Evolutionary conservation across 2,329 filamentous ascomycete species (phyloP).

Genomic region (Nothopassalora personata): DNA sequence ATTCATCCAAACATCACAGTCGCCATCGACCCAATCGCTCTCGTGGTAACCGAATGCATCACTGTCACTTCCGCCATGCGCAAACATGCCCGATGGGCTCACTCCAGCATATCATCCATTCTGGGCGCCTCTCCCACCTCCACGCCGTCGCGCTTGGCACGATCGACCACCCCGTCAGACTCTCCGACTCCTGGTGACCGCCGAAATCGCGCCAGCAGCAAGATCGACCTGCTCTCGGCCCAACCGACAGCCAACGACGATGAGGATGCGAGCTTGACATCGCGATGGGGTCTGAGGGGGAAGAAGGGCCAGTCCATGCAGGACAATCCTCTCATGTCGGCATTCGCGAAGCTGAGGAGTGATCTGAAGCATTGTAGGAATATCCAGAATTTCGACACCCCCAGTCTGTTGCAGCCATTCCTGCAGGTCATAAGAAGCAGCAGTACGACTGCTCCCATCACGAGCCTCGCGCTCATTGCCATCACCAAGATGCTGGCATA

Average conservation of each 20-base stretch:
- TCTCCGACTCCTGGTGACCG: slow-evolving; percentile 16
- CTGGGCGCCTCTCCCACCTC: slow-evolving; percentile 51
- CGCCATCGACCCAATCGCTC: slow-evolving; percentile 37
- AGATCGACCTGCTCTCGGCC: slow-evolving; percentile 27
- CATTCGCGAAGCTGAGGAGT: slow-evolving; percentile 81
- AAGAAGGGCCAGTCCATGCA: slow-evolving; percentile 97
- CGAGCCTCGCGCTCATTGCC: slow-evolving; percentile 85
- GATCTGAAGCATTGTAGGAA: slow-evolving; percentile 85
- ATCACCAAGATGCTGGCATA: slow-evolving; percentile 97
- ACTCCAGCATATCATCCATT: slow-evolving; percentile 93
- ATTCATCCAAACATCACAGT: slow-evolving; percentile 22
- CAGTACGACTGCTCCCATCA: slow-evolving; percentile 92
- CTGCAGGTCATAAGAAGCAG: slow-evolving; percentile 94
- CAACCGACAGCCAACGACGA: slow-evolving; percentile 13
- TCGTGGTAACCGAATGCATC: slow-evolving; percentile 98
- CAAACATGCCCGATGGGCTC: slow-evolving; percentile 91
- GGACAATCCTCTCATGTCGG: slow-evolving; percentile 92
- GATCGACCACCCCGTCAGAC: slow-evolving; percentile 8
- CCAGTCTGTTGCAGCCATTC: slow-evolving; percentile 84
- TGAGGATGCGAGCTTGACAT: slow-evolving; percentile 54
- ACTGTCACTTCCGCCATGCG: slow-evolving; percentile 97
- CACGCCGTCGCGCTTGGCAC: not conserved
- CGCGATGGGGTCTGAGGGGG: slow-evolving; percentile 86
- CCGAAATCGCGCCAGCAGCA: slow-evolving; percentile 26
- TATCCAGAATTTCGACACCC: slow-evolving; percentile 82